These are phyloP conservation scores for Scopulariopsis brevicaulis DNA, from an alignment of 2,329 filamentous ascomycete genomes.

Conservation along the genomic window DNA sequence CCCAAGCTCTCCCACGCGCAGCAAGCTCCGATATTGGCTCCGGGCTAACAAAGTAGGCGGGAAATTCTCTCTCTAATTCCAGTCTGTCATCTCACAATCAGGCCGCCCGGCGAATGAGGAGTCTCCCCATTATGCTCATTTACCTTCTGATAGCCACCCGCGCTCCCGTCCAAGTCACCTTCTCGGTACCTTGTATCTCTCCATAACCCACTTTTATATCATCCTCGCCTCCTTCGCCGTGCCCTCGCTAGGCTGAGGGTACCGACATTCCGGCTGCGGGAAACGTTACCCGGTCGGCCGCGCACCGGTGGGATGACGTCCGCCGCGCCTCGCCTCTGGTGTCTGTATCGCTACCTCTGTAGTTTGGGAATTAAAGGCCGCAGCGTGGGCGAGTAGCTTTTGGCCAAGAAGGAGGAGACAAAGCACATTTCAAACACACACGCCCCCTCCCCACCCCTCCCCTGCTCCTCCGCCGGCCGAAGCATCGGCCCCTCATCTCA, in stretches of 20 bases:
- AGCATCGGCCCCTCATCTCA: too few relatives aligned
- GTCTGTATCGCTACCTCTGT: not conserved
- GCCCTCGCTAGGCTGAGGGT: not conserved
- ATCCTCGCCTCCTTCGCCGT: not conserved
- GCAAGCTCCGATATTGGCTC: not conserved
- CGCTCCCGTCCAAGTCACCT: not conserved
- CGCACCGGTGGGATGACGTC: not conserved
- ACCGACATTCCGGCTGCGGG: not conserved
- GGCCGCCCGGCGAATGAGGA: not conserved
- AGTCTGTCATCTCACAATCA: not conserved
- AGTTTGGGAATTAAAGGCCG: not conserved
- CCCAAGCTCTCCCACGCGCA: not conserved
- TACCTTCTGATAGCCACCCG: not conserved
- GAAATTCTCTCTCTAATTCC: not conserved
- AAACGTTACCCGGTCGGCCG: not conserved
- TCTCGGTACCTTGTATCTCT: not conserved
- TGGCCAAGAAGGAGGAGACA: not conserved
- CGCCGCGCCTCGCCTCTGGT: not conserved
- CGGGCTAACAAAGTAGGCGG: not conserved
- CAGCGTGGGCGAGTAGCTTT: not conserved
- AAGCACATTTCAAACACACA: not conserved
- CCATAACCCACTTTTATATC: not conserved
- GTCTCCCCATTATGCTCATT: not conserved
- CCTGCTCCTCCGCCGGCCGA: not conserved
- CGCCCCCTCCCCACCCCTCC: not conserved